Percentiles rank a stretch among this genome's conserved stretches.
These are phyloP conservation scores for Amphirosellinia nigrospora DNA, from an alignment of 495 filamentous ascomycete genomes.

Conservation along the genomic window DNA sequence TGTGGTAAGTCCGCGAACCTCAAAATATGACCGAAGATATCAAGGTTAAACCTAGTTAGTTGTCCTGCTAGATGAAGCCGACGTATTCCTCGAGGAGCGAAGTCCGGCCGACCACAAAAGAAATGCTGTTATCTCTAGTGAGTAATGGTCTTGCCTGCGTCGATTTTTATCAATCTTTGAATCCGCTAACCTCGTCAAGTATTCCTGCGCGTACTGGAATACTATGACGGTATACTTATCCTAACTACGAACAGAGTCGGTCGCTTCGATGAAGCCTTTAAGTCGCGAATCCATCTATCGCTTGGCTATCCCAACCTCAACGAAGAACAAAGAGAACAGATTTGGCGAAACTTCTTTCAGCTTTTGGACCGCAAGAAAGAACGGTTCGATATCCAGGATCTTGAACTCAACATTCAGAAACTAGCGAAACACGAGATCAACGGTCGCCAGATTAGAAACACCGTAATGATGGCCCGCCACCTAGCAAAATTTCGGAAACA, in stretches of 20 bases:
- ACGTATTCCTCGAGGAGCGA: slow-evolving; percentile 50
- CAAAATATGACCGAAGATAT: no score
- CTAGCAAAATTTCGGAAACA: slow-evolving; percentile 31
- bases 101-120: slow-evolving; percentile 47
- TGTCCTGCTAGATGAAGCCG: slow-evolving; percentile 32
- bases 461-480: slow-evolving; percentile 29
- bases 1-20: no score
- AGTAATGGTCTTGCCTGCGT: no score
- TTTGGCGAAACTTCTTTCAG: slow-evolving; percentile 50
- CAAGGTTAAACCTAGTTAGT: no score
- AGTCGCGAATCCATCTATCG: slow-evolving; percentile 50
- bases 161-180: no score
- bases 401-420: slow-evolving; percentile 16
- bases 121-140: slow-evolving; percentile 58
- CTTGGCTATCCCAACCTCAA: slow-evolving; percentile 49
- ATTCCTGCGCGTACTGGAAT: slow-evolving; percentile 59
- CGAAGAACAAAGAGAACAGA: slow-evolving; percentile 34
- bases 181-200: no score
- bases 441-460: slow-evolving; percentile 29
- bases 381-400: slow-evolving; percentile 35
- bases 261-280: slow-evolving; percentile 40
- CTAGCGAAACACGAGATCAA: slow-evolving; percentile 43
- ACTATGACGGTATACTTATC: slow-evolving; percentile 56
- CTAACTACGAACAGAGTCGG: slow-evolving; percentile 37
- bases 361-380: slow-evolving; percentile 26